phyloP scores from a whole-genome alignment of 1,284 basidiomycete species.

The Tetrapyrgos nigripes region DNA sequence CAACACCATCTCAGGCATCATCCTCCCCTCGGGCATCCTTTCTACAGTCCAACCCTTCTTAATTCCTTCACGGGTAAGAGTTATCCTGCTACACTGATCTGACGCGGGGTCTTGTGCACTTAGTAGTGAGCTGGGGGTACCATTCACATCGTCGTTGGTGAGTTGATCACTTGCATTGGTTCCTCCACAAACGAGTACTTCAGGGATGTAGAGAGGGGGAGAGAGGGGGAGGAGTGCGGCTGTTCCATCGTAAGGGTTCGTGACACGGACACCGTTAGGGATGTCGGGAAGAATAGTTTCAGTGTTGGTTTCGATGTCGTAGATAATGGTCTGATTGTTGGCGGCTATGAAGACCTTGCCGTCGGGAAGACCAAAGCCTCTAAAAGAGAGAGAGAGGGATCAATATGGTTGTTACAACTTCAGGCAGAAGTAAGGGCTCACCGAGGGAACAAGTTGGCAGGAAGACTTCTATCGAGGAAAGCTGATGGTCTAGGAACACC shows the following conservation, averaged over 20 bases:
- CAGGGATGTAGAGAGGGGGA: conserved; percentile 49
- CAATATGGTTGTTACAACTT: neutral
- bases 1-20: conserved; percentile 57
- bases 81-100: conserved; percentile 49
- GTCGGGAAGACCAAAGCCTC: conserved; percentile 42
- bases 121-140: conserved; percentile 36
- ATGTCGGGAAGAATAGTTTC: conserved; percentile 50
- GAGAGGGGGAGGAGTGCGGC: conserved; percentile 56
- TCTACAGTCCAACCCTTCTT: conserved; percentile 45
- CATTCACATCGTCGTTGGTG: neutral
- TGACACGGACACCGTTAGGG: conserved; percentile 56
- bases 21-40: conserved; percentile 43
- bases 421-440: neutral
- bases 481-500: conserved; percentile 50
- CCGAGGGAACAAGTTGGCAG: conserved; percentile 50
- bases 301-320: conserved; percentile 49
- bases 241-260: conserved; percentile 55
- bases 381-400: neutral
- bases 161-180: conserved; percentile 35
- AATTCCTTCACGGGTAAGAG: conserved; percentile 44
- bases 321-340: conserved; percentile 52
- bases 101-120: conserved; percentile 49
- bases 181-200: conserved; percentile 59
- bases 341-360: conserved; percentile 52
- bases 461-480: conserved; percentile 52